Base-by-base conservation (phyloP, 371 early-diverging fungal genomes). In the Saksenaea vasiformis region DNA sequence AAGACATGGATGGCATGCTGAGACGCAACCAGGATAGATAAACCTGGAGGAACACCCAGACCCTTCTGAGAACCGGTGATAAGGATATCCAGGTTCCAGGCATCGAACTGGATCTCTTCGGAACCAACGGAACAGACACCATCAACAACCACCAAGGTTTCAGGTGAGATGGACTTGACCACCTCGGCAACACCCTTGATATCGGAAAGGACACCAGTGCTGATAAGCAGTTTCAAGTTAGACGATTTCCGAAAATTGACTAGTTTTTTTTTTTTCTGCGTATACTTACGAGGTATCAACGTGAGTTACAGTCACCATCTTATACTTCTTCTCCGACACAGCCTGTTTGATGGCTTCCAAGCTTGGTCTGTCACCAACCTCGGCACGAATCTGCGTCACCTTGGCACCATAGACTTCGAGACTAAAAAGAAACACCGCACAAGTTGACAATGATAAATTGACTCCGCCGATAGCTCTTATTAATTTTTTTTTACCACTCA, bases 61-160 rank as follows among this genome's bases (percentile, higher is more conserved):
- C 97, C 98, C 86, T 98, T 98, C 72, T 98, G 98, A 38, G 92
- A 91, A 37, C 94, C 98, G 15, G 97, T 95, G 67, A 95, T 79
- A 34, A 95, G 87, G 26, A 93, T 84, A 70, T 96, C 96, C 64
- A 96, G 76, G 54, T 90, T 90, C 96, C 96, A 96, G 53, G 84
- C 92, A 73, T 97, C 97, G 74, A 96, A 90, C 67, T 89, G 83
- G 76, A 98, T 90, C 59, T 90, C 91, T 79, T 98, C 98, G 24
- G 92, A 94, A 22, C 92, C 98, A 56, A 94, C 93, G 2, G 96
- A 93, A 79, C 98, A 98, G 19, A 98, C 98, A 73, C 93, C 97
- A 74, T 97, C 98, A 35, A 98, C 90, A 17, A 93, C 87, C 39
- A 98, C 93, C 57, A 98, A 82, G 26, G 97, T 95, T 19, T 87